Conservation (phyloP, 345 rosid genomes). For the Draba incana region DNA sequence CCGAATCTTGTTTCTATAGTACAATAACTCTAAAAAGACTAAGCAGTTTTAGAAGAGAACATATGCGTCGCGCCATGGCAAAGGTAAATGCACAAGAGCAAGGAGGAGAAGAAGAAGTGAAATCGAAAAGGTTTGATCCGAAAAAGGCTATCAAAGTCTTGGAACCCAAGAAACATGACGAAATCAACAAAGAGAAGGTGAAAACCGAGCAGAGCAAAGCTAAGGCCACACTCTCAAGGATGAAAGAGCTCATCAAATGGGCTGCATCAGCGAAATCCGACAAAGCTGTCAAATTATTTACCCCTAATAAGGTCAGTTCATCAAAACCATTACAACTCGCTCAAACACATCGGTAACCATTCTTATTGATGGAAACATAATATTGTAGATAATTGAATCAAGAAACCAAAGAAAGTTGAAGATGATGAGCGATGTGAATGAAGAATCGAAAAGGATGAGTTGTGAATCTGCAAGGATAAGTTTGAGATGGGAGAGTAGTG, state of each 20-base stretch:
- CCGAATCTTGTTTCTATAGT: constrained; percentile 62
- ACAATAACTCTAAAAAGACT: constrained; percentile 51
- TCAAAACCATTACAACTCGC: constrained; percentile 9
- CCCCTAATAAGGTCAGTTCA: constrained; percentile 61
- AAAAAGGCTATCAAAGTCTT: constrained; percentile 53
- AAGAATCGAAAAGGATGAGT: constrained; percentile 55
- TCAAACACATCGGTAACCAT: not conserved
- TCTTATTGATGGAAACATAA: constrained; percentile 8
- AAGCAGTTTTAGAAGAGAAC: constrained; percentile 27
- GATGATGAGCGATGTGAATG: constrained; percentile 50
- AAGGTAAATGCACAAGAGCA: constrained; percentile 57
- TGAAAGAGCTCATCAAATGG: constrained; percentile 85
- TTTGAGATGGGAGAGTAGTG: constrained; percentile 72
- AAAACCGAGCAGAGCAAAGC: constrained; percentile 57
- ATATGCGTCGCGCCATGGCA: constrained; percentile 39
- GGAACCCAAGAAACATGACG: constrained; percentile 38
- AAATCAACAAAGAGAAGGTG: constrained; percentile 40
- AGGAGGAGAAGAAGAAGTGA: constrained; percentile 46
- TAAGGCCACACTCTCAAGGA: constrained; percentile 54
- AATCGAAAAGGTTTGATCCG: constrained; percentile 41
- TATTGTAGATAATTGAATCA: constrained; percentile 32
- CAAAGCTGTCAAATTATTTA: constrained; percentile 61
- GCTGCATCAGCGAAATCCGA: constrained; percentile 74
- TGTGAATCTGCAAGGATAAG: constrained; percentile 70
- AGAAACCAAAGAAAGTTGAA: constrained; percentile 47